phyloP scores from a whole-genome alignment of 768 basidiomycete genomes.

The Plicaturopsis crispa region DNA sequence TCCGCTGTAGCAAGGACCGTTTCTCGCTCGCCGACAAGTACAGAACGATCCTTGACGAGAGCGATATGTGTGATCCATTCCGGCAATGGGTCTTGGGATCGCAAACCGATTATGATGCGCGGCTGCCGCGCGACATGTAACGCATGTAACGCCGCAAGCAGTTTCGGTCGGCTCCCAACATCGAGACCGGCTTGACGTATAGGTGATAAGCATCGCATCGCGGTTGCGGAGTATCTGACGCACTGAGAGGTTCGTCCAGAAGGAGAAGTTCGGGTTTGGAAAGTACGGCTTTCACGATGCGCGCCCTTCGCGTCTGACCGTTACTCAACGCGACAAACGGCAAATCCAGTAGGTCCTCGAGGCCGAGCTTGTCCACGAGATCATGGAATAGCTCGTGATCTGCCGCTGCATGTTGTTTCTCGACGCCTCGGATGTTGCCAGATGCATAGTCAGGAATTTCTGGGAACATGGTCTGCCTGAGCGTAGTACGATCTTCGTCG shows the following conservation, averaged over 20 bases:
- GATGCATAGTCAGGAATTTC: constrained; percentile 35
- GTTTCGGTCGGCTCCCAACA: constrained; percentile 41
- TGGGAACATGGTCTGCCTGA: constrained; percentile 63
- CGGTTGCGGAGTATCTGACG: constrained; percentile 17
- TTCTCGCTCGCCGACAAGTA: no score
- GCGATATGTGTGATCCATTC: constrained; percentile 69
- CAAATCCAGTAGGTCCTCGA: constrained; percentile 64
- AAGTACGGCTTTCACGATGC: constrained; percentile 75
- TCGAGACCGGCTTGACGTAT: constrained; percentile 69
- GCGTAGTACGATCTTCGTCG: constrained; percentile 76
- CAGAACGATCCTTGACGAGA: constrained; percentile 37
- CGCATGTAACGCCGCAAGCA: constrained; percentile 47
- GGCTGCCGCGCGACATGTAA: constrained; percentile 45
- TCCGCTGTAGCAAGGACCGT: constrained; percentile 1
- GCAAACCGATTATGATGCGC: constrained; percentile 56
- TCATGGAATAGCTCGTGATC: constrained; percentile 36
- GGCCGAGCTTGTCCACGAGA: constrained; percentile 47
- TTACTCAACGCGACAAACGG: constrained; percentile 84
- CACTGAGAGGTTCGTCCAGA: constrained; percentile 90
- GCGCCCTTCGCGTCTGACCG: constrained; percentile 83
- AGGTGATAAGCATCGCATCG: neutral
- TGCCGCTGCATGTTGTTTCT: constrained; percentile 16
- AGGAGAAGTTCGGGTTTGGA: constrained; percentile 65
- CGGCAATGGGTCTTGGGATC: constrained; percentile 66
- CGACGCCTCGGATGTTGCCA: constrained; percentile 15